Conservation (phyloP, 2,329 filamentous ascomycete species). For the Periconia sp. region DNA sequence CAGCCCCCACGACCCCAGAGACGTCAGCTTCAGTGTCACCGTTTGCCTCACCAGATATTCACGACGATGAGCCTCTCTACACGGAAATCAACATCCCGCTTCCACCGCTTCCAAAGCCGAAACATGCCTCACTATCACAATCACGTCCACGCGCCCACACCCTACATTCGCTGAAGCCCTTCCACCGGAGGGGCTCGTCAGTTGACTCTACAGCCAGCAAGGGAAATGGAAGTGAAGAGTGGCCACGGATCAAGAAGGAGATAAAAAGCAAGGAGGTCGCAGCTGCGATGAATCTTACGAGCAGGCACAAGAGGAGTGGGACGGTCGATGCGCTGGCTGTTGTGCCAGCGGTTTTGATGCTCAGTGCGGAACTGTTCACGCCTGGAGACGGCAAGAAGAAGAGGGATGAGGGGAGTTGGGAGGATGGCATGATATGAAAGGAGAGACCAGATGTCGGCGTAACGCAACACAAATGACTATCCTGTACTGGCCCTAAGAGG, state of each 20-base stretch:
- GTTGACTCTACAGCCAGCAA: slow-evolving; percentile 10
- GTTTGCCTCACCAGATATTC: slow-evolving; percentile 1
- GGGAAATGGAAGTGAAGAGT: slow-evolving; percentile 14
- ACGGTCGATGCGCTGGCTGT: slow-evolving; percentile 44
- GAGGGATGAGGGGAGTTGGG: slow-evolving; percentile 25
- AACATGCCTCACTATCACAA: slow-evolving; percentile 8
- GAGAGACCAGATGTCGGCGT: too few species aligned
- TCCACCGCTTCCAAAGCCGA: slow-evolving; percentile 23
- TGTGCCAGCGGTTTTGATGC: slow-evolving; percentile 40
- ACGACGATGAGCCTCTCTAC: slow-evolving; percentile 34
- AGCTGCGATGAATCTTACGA: slow-evolving; percentile 31
- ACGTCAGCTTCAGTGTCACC: slow-evolving; percentile 1
- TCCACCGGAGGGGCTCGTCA: slow-evolving; percentile 26
- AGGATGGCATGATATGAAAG: slow-evolving; percentile 28
- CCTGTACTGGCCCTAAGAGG: too few species aligned
- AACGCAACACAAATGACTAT: too few species aligned
- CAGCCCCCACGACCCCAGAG: slow-evolving; percentile 4
- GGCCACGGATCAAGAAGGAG: slow-evolving; percentile 29
- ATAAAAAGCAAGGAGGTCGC: slow-evolving; percentile 28
- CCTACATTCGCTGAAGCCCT: slow-evolving; percentile 29
- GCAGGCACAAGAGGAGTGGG: slow-evolving; percentile 25
- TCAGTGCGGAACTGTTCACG: slow-evolving; percentile 45
- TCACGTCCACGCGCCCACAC: slow-evolving; percentile 27
- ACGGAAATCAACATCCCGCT: slow-evolving; percentile 44
- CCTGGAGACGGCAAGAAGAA: slow-evolving; percentile 22